Evolutionary conservation across 768 basidiomycete species (phyloP).

Genomic region (Gymnopilus junonius): DNA sequence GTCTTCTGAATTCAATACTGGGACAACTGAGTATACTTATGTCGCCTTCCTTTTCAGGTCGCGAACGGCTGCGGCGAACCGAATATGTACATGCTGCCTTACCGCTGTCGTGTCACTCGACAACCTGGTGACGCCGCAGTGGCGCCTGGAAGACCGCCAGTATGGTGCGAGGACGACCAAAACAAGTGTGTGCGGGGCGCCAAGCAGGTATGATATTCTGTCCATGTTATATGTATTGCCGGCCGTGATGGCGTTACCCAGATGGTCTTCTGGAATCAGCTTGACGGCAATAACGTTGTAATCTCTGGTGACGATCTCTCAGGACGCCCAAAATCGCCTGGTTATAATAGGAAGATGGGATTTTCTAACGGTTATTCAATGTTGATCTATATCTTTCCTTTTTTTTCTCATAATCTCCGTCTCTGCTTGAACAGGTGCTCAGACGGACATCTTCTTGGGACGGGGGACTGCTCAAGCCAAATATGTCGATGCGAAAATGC

Average conservation of each 20-base stretch:
- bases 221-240: neutral
- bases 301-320: constrained; percentile 44
- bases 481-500: neutral
- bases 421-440: constrained; percentile 17
- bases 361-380: constrained; percentile 34
- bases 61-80: constrained; percentile 41
- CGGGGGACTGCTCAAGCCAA: neutral
- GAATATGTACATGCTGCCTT: constrained; percentile 50
- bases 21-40: neutral
- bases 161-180: constrained; percentile 45
- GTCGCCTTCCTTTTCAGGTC: constrained; percentile 16
- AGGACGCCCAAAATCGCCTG: constrained; percentile 43
- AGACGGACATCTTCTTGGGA: constrained; percentile 24
- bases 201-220: constrained; percentile 35
- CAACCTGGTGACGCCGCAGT: constrained; percentile 32
- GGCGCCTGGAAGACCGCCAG: constrained; percentile 37
- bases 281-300: constrained; percentile 47
- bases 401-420: neutral
- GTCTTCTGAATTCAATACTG: constrained; percentile 7
- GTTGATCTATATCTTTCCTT: neutral
- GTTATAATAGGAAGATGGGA: constrained; percentile 40
- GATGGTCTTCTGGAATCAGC: constrained; percentile 49
- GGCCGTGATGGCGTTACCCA: constrained; percentile 11
- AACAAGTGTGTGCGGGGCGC: constrained; percentile 39
- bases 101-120: constrained; percentile 43